Evolutionary conservation across 352 stramenopile genomes (phyloP), one percentile per base, ranked within the genome.

Genomic region (Globisporangium echinulatum): DNA sequence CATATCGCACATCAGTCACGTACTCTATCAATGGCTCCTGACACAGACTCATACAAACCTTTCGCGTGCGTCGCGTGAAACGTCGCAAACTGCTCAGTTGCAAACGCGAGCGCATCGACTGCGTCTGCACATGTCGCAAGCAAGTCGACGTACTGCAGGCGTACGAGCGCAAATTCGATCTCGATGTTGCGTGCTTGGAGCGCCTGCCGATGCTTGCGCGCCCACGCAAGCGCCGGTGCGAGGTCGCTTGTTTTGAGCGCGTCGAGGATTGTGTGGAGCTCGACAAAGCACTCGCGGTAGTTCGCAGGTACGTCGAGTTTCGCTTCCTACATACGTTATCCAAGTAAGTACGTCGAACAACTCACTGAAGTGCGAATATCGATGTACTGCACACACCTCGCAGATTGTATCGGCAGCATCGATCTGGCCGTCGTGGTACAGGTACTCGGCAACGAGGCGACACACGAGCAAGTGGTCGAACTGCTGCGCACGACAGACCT

Each of bases 151-250:
- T 92, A 96, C 58, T 91, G 85, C 50, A 94, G 71, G 1, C 83
- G 75, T n/a, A 90, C 74, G 4, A 96, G 65, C 56, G 93, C 76
- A 63, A 94, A 96, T 62, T 94, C 85, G 33, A 96, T 78, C 54
- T 90, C 76, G 48, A 90, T 79, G 17, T 77, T 62, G 17, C 88
- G 68, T 33, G 54, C 59, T 19, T 62, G 63, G 43, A 92, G 64
- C 33, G 87, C 71, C 0, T 79, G 70, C 17, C 77, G 79, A 40
- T 90, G 67, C 56, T 71, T 64, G 37, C 71, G 67, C 33, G 82
- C 77, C 82, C 82, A 92, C 82, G 81, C 74, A 10, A 92, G 67
- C 36, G 82, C 82, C 54, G 74, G 77, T 4, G 69, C 63, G 74
- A 90, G 79, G 53, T 92, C 74, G 57, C 70, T 79, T 17, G 75